These are phyloP conservation scores for Penicillium digitatum DNA, from an alignment of 2,329 filamentous ascomycete genomes.

Conservation along the genomic window DNA sequence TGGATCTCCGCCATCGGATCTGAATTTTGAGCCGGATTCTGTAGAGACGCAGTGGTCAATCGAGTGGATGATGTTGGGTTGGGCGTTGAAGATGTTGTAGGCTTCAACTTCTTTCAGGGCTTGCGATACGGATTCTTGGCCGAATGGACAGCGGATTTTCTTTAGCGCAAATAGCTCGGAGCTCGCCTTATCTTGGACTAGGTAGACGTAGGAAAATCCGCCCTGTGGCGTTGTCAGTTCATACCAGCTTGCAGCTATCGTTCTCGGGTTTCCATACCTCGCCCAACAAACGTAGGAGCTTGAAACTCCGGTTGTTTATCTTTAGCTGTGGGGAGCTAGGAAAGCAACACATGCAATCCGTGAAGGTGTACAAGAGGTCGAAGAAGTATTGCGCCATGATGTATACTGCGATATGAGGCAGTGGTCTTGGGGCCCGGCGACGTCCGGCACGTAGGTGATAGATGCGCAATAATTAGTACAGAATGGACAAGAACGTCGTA, in stretches of 20 bases:
- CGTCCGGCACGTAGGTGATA: neutral
- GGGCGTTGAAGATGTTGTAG: slow-evolving; percentile 80
- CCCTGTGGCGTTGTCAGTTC: slow-evolving; percentile 53
- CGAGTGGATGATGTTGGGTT: slow-evolving; percentile 80
- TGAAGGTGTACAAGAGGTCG: slow-evolving; percentile 85
- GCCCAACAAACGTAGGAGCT: slow-evolving; percentile 87
- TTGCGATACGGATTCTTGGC: slow-evolving; percentile 88
- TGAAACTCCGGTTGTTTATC: slow-evolving; percentile 92
- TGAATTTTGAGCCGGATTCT: slow-evolving; percentile 57
- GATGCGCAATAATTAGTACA: neutral
- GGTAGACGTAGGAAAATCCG: slow-evolving; percentile 98
- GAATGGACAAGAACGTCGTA: neutral
- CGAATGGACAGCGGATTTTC: slow-evolving; percentile 98
- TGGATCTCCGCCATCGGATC: slow-evolving; percentile 55
- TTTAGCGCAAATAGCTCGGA: slow-evolving; percentile 90
- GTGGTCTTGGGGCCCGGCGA: neutral
- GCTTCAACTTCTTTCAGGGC: slow-evolving; percentile 97
- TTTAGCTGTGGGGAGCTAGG: slow-evolving; percentile 89
- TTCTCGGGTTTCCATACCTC: slow-evolving; percentile 57
- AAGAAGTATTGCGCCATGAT: slow-evolving; percentile 78
- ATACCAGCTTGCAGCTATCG: slow-evolving; percentile 1
- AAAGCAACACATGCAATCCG: slow-evolving; percentile 95
- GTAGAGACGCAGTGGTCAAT: slow-evolving; percentile 78
- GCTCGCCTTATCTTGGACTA: slow-evolving; percentile 84
- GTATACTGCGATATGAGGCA: slow-evolving; percentile 1